Base-by-base conservation (phyloP, 2,329 filamentous ascomycete species). In the Hypoxylon sp. region DNA sequence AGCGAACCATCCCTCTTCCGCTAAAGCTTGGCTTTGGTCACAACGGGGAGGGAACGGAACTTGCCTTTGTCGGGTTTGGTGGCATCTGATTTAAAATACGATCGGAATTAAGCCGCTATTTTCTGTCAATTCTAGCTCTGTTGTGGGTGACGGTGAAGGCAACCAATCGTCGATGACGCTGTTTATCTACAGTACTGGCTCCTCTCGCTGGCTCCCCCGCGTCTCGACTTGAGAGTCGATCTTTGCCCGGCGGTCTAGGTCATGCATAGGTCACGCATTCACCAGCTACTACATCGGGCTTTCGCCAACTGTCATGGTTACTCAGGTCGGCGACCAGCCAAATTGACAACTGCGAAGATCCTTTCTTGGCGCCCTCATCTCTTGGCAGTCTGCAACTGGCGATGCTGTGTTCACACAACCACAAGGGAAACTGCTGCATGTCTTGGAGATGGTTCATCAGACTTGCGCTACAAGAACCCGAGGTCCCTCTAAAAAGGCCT, bases 291-390 rank as follows among this genome's bases (percentile, higher is more conserved):
- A 69, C 69, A 53, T 73, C 71, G 71, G 71, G 71, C 69, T 71
- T 62, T 39, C 56, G 70, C 65, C 64, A 68, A 64, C 65, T 63
- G 63, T 62, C 65, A 42, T 69, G 67, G 69, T 73, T 73, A 72
- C 71, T 72, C 71, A 73, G 69, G 71, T 73, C 71, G 71, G 67
- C 71, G 71, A 73, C 71, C 67, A 72, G 62, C 50, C 66, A 73
- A 70, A 66, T 72, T 73, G 71, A 70, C 65, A 72, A 67, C 65
- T 63, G 57, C 63, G 71, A 66, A 70, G 69, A 72, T 73, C 71
- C 57, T 58, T 68, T 65, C 71, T 72, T 69, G 71, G 71, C 71
- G 59, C 58, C 65, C 65, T 62, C 67, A 66, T 68, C 65, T 70
- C 62, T 67, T 69, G 63, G 62, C 65, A 53, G n/a, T 47, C 62